Evolutionary conservation across 2,329 filamentous ascomycete genomes (phyloP), one percentile per base, ranked within the genome.

Genomic region (Talaromyces sp.): DNA sequence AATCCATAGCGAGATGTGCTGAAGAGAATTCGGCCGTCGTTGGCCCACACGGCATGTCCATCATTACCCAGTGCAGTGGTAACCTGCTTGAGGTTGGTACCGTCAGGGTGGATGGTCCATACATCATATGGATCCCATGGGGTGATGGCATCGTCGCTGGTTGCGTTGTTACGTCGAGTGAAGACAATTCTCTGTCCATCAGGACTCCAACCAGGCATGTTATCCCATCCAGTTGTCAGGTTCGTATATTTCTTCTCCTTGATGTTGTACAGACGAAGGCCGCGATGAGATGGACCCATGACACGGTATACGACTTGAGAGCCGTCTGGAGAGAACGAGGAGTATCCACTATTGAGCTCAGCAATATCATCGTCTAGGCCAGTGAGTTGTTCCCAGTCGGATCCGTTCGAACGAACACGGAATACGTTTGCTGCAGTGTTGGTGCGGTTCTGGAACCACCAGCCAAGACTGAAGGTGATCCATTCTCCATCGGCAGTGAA

Each of bases 1-100:
- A 77, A 78, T 1, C 75, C 75, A 47, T 72, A 78, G 71, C 72
- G 72, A 3, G 74, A 75, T 10, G 65, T 75, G 4, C 58, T 69
- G 32, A 67, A 79, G 55, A 75, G 53, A 24, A 78, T 77, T 4
- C 67, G 65, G 5, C 73, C 73, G 60, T 78, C 75, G 1, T 66
- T 61, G 0, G 70, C 67, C 74, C 76, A 78, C 1, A 77, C 72
- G 0, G 75, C 75, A 58, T 77, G 75, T 0, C 75, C 75, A 46
- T 78, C 75, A 47, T 78, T 62, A 14, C 55, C 47, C 14, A 36
- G 36, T 19, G 53, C 61, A n/a, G 37, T 42, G 2, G 53, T 60
- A 32, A 62, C 22, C 27, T 47, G 39, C 3, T 41, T 57, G 9
- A 75, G 56, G 27, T 73, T 71, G 0, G 66, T 70, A 2, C 76